phyloP scores from a whole-genome alignment of 2,329 filamentous ascomycete genomes.

The Clonostachys chloroleuca region DNA sequence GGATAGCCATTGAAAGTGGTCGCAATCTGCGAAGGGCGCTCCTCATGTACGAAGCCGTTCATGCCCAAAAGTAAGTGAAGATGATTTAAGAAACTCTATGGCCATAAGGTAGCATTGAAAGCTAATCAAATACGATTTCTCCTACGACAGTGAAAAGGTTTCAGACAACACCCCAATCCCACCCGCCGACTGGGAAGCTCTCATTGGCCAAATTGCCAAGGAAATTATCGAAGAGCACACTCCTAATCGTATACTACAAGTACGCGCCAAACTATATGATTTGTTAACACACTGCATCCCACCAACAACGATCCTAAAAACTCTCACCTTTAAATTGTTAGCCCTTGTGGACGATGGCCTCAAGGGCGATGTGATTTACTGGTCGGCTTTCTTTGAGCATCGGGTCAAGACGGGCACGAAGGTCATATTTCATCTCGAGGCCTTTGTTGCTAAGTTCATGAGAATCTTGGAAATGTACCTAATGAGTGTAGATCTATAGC shows the following conservation, averaged over 20 bases:
- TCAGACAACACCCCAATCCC: constrained; percentile 85
- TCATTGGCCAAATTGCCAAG: constrained; percentile 84
- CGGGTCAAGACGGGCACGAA: constrained; percentile 88
- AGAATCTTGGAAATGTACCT: constrained; percentile 85
- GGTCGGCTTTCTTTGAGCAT: constrained; percentile 97
- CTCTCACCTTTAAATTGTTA: constrained; percentile 89
- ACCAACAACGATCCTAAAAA: constrained; percentile 89
- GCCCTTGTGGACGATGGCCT: constrained; percentile 81
- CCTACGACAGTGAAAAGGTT: constrained; percentile 70
- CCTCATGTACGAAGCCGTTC: constrained; percentile 95
- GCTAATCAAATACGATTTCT: not conserved
- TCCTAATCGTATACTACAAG: constrained; percentile 81
- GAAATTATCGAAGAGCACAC: constrained; percentile 92
- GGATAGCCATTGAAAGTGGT: constrained; percentile 86
- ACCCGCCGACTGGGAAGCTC: constrained; percentile 93
- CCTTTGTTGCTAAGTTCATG: constrained; percentile 99
- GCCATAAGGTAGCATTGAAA: not conserved
- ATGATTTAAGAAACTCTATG: not conserved
- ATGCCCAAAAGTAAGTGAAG: constrained; percentile 82
- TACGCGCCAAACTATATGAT: constrained; percentile 94
- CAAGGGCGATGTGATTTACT: constrained; percentile 89
- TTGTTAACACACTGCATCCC: constrained; percentile 96
- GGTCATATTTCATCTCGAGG: constrained; percentile 96
- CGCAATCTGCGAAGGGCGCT: constrained; percentile 86
- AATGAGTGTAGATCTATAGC: constrained; percentile 75